Base-by-base conservation (phyloP, 257 asterid species). In the Leptodermis oblonga region DNA sequence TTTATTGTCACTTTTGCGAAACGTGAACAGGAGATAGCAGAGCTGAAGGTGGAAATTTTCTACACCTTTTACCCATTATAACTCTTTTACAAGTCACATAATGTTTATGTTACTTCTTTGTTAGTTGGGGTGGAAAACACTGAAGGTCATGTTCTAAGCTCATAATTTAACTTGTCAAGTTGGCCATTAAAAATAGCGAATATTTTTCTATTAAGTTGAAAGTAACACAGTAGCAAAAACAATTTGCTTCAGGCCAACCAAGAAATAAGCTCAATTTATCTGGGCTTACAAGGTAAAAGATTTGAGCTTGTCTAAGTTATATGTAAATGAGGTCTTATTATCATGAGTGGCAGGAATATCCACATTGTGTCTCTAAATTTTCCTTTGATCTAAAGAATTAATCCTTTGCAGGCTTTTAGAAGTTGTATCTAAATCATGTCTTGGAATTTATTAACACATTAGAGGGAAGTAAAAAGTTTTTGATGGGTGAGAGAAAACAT, bases 21-120 rank as follows among this genome's bases (percentile, higher is more conserved):
- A 77, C 87, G 99, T 70, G 99, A 94, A 83, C 99, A 89, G 82
- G 99, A 94, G 89, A 94, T 94, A 81, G 95, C 99, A 76, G 99
- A 94, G 73, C 78, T 94, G 86, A 94, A 93, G 99, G 99, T 88
- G 67, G 61, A 68, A n/a, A 70, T 45, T 75, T 56, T 53, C 53
- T 45, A 0, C 69, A 39, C 22, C 37, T 51, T 33, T 65, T 71
- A 8, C 18, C 48, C 62, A 60, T 48, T 45, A 15, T 33, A 23
- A 20, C n/a, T 64, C 26, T 51, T 36, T 42, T 30, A 9, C 55
- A 31, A 46, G 15, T 17, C 8, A 36, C 25, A 15, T 33, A 7
- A 28, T 70, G 48, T 20, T 6, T 33, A n/a, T 34, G 54, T 41
- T 55, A 30, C 48, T 45, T 43, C 30, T 17, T 54, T 58, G 26